These are phyloP conservation scores for Zopfochytrium polystomum DNA, from an alignment of 371 early-diverging fungal species.

Conservation along the genomic window DNA sequence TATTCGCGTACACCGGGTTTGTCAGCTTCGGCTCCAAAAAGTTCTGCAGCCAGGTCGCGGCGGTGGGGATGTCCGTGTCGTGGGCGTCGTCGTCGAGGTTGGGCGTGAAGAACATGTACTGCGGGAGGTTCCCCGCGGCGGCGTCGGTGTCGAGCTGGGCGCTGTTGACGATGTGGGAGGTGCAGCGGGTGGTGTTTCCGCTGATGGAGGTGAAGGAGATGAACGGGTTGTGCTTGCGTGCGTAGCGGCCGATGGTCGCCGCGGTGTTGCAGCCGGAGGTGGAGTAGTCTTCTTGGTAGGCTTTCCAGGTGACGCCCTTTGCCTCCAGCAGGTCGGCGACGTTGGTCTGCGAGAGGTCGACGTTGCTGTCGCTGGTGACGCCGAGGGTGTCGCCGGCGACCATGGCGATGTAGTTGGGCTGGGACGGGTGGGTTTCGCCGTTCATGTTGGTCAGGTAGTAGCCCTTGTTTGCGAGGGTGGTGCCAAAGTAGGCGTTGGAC, in stretches of 20 bases:
- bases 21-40: slow-evolving; percentile 57
- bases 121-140: slow-evolving; percentile 51
- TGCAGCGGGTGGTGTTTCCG: slow-evolving; percentile 51
- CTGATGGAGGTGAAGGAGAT: too few species aligned
- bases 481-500: slow-evolving; percentile 42
- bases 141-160: slow-evolving; percentile 55
- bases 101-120: too few species aligned
- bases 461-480: slow-evolving; percentile 41
- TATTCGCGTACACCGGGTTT: slow-evolving; percentile 46
- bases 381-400: too few species aligned
- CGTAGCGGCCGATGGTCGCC: too few species aligned
- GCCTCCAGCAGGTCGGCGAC: slow-evolving; percentile 65
- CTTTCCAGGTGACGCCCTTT: slow-evolving; percentile 61
- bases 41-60: slow-evolving; percentile 54
- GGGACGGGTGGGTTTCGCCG: slow-evolving; percentile 53
- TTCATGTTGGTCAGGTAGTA: slow-evolving; percentile 47
- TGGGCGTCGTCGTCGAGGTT: slow-evolving; percentile 50
- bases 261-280: too few species aligned
- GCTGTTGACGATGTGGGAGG: slow-evolving; percentile 54
- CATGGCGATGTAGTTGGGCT: slow-evolving; percentile 55
- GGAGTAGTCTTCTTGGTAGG: too few species aligned
- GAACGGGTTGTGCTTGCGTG: too few species aligned
- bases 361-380: too few species aligned
- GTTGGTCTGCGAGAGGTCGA: slow-evolving; percentile 16
- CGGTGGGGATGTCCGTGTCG: slow-evolving; percentile 52